Conservation (phyloP, 805 yeast genomes). For the Saccharomyces cerevisiae region DNA sequence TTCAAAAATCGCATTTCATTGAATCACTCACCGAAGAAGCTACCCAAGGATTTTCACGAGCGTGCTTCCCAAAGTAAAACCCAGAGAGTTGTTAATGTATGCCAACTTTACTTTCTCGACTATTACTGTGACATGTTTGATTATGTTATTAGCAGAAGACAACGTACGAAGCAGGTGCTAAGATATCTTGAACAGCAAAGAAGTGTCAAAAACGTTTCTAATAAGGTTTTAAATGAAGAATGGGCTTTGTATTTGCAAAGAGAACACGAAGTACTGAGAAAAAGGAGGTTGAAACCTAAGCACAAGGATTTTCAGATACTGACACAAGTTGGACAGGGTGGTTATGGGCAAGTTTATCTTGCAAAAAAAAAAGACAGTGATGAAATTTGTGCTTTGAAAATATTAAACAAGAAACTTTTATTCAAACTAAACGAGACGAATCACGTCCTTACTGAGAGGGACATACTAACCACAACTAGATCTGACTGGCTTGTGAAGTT, state of each 20-base stretch:
- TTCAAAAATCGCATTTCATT: neutral
- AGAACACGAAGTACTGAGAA: conserved; percentile 77
- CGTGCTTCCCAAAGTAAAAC: conserved; percentile 69
- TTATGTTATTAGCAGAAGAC: conserved; percentile 79
- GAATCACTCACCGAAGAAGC: conserved; percentile 28
- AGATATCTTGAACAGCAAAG: conserved; percentile 38
- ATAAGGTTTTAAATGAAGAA: conserved; percentile 40
- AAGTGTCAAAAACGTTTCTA: conserved; percentile 20
- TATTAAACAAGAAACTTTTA: conserved; percentile 76
- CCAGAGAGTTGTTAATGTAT: conserved; percentile 77
- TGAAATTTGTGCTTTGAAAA: conserved; percentile 92
- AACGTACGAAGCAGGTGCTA: conserved; percentile 64
- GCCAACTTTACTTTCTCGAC: conserved; percentile 89
- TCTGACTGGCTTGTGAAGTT: conserved; percentile 93
- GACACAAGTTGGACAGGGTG: conserved; percentile 99
- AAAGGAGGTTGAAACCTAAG: conserved; percentile 83
- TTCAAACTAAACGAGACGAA: conserved; percentile 89
- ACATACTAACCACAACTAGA: conserved; percentile 86
- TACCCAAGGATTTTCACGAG: conserved; percentile 40
- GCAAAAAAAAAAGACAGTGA: conserved; percentile 90
- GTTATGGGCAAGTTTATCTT: conserved; percentile 94
- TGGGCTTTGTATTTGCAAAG: conserved; percentile 78
- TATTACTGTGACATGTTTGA: conserved; percentile 94
- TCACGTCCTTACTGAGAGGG: conserved; percentile 93
- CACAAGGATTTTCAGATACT: conserved; percentile 93